Base-by-base conservation (phyloP, 441 rosid genomes). In the Dalechampia spathulata region DNA sequence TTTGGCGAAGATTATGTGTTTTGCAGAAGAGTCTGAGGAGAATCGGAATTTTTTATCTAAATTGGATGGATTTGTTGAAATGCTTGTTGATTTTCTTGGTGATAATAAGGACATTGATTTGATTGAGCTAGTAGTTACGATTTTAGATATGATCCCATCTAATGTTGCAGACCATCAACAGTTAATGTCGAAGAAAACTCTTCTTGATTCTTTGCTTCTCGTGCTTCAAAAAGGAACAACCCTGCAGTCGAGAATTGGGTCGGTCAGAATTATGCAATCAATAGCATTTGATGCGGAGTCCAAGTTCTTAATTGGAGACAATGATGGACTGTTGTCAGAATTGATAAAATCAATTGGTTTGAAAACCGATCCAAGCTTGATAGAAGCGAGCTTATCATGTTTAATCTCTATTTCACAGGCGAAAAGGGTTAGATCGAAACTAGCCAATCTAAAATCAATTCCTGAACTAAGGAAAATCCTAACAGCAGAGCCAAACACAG, bases 361-460 rank as follows among this genome's bases (percentile, higher is more conserved):
- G 17, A 86, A 73, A 2, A 47, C 73, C n/a, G 90, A 82, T 65
- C 72, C 69, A 6, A 43, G 30, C 16, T 27, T 87, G 53, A 64
- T 72, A 41, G 96, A 83, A 36, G 70, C 83, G n/a, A 68, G 71
- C 61, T 61, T 90, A 46, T 82, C 87, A 3, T 72, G 81, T 53
- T 44, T 87, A 10, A 73, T 75, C 43, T 49, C 78, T 22, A 71
- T 90, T 51, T 70, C 96, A 0, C 51, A 43, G 59, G 51, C 83
- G 0, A 79, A 66, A 68, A 72, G 85, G 1, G 82, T 77, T 17
- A 82, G 66, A 62, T 45, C 64, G 7, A 82, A 64, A 53, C 64
- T 87, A 58, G 71, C 77, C 45, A 57, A 68, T 0, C 71, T 73
- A 22, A 72, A 62, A 17, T 34, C 71, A 2, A 71, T 82, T 44